A percentile compares a stretch with the other conserved stretches of the same genome.
phyloP scores from a whole-genome alignment of 2,329 filamentous ascomycete species.

The Stachybotrys echinatus region DNA sequence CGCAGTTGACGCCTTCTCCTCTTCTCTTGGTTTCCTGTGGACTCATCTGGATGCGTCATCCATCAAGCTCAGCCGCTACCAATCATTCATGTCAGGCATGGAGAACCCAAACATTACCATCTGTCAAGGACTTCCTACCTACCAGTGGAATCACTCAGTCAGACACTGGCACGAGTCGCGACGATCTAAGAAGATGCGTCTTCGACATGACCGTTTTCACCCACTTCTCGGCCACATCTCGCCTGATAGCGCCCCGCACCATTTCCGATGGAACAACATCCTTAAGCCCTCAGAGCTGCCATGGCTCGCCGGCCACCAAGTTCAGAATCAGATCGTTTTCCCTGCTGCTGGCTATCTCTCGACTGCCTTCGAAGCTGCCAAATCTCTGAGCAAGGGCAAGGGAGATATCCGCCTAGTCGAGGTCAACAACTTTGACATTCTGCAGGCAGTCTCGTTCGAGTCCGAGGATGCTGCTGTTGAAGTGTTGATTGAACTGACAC shows the following conservation, averaged over 20 bases:
- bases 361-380: slow-evolving; percentile 28
- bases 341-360: slow-evolving; percentile 30
- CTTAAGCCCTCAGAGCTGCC: slow-evolving; percentile 16
- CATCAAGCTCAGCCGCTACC: background rate
- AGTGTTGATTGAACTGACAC: background rate
- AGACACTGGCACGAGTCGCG: background rate
- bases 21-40: background rate
- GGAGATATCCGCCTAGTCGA: background rate
- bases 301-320: slow-evolving; percentile 34
- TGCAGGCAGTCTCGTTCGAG: slow-evolving; percentile 2
- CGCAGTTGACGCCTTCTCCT: background rate
- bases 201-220: background rate
- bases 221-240: background rate
- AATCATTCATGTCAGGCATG: background rate
- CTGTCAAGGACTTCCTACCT: background rate
- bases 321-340: slow-evolving; percentile 28
- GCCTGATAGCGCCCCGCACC: background rate
- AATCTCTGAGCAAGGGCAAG: background rate
- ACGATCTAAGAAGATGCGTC: background rate
- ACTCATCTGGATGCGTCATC: background rate
- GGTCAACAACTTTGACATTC: background rate
- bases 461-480: slow-evolving; percentile 9
- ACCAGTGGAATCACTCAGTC: background rate
- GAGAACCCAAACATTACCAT: background rate
- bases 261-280: slow-evolving; percentile 16